Base-by-base conservation (phyloP, 345 rosid genomes). In the Aurinia saxatilis region DNA sequence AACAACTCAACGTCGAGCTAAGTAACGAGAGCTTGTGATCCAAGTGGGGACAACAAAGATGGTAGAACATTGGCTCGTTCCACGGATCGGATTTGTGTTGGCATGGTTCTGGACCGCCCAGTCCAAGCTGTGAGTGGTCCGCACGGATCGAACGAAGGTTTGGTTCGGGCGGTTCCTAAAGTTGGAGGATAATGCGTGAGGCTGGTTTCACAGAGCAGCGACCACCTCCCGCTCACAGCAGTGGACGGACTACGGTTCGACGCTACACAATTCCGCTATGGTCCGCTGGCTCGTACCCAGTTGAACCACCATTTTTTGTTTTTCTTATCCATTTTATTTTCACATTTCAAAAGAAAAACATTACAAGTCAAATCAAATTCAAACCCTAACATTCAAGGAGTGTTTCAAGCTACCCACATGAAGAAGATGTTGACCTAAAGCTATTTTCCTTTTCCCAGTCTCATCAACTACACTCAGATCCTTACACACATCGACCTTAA, bases 381-480 rank as follows among this genome's bases (percentile, higher is more conserved):
- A 78, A 62, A 80, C 63, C 79, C 67, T 65, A n/a, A 88, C 57
- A 14, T 35, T 78, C 7, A 91, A 68, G 1, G 76, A 70, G 34
- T 89, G 89, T 27, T 85, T 77, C 73, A 85, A 71, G 75, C 50
- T 76, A 21, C 98, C 95, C 21, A 92, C 73, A 57, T 87, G 97
- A 36, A 92, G 86, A 53, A 80, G 61, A 69, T 89, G 88, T 30
- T 77, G 51, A 15, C 98, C 95, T 48, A 89, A 45, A 0, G 80
- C 84, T 4, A 92, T 69, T 60, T 80, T 89, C 62, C 78, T 38
- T 63, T 57, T 70, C 4, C 98, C 98, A 0, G 9, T 10, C 62
- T 92, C 91, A 54, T 85, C 97, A 2, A 82, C 86, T 2, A 87
- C 76, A 60, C 87, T 85, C 71, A 92, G 79, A 73, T 92, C 88